These are phyloP conservation scores for Macrolepiota dolichaula DNA, from an alignment of 768 basidiomycete species.

Conservation along the genomic window DNA sequence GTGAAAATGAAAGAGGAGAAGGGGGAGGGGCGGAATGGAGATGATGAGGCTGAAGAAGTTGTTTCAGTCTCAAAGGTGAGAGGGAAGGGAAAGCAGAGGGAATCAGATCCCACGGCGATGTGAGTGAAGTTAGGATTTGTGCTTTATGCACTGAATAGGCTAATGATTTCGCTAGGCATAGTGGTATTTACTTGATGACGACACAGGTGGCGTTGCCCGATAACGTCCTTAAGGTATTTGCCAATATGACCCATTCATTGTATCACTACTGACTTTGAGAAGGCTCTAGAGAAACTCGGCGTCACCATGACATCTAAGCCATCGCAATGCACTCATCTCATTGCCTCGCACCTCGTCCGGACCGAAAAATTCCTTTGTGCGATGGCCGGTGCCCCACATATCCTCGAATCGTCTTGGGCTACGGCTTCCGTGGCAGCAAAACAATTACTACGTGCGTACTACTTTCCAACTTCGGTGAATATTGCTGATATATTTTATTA, in stretches of 20 bases:
- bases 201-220: constrained; percentile 63
- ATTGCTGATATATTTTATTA: constrained; percentile 24
- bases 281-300: constrained; percentile 67
- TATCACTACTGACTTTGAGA: neutral
- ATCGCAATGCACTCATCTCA: constrained; percentile 74
- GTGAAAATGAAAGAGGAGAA: constrained; percentile 9
- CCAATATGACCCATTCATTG: constrained; percentile 8
- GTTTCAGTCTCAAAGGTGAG: constrained; percentile 11
- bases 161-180: constrained; percentile 8
- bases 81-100: constrained; percentile 17
- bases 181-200: constrained; percentile 54
- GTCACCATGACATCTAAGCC: constrained; percentile 61
- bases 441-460: constrained; percentile 58
- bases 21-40: constrained; percentile 15
- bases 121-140: neutral
- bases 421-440: constrained; percentile 51
- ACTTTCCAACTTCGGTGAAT: neutral
- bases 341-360: constrained; percentile 64
- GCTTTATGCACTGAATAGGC: neutral
- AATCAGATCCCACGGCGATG: neutral
- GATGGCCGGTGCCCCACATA: constrained; percentile 35
- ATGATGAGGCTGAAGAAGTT: constrained; percentile 6
- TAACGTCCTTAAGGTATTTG: constrained; percentile 53
- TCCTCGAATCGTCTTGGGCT: constrained; percentile 72
- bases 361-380: constrained; percentile 89